These are phyloP conservation scores for Candida xiaguanensis DNA, from an alignment of 805 yeast genomes.

Conservation along the genomic window DNA sequence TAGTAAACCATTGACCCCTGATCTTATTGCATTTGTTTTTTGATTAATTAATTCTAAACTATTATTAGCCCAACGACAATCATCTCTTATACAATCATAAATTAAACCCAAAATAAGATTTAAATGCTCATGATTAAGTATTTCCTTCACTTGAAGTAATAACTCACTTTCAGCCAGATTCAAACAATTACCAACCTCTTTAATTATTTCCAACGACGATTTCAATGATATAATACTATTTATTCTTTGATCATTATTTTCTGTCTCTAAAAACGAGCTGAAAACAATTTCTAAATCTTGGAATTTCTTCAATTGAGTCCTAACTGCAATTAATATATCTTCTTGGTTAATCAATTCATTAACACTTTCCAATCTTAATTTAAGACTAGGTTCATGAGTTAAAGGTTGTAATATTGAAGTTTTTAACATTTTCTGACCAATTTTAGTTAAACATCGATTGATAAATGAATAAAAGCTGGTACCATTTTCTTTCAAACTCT, in stretches of 20 bases:
- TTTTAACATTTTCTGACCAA: conserved; percentile 43
- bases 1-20: conserved; percentile 11
- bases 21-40: conserved; percentile 9
- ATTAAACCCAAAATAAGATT: neutral
- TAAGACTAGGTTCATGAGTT: conserved; percentile 33
- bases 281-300: conserved; percentile 22
- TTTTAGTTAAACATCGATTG: conserved; percentile 39
- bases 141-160: conserved; percentile 6
- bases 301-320: conserved; percentile 9
- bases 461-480: conserved; percentile 31
- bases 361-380: conserved; percentile 33
- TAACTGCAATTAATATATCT: conserved; percentile 4
- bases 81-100: conserved; percentile 6
- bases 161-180: conserved; percentile 1
- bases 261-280: conserved; percentile 23
- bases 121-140: conserved; percentile 5
- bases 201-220: conserved; percentile 20
- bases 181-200: conserved; percentile 1
- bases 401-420: conserved; percentile 47
- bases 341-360: conserved; percentile 26
- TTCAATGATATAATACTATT: conserved; percentile 41
- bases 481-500: conserved; percentile 26
- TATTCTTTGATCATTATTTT: conserved; percentile 29
- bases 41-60: conserved; percentile 8
- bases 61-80: conserved; percentile 9